Percentiles rank a stretch among this genome's conserved stretches.
phyloP scores from a whole-genome alignment of 352 stramenopile genomes.

The Phytophthora meadii region DNA sequence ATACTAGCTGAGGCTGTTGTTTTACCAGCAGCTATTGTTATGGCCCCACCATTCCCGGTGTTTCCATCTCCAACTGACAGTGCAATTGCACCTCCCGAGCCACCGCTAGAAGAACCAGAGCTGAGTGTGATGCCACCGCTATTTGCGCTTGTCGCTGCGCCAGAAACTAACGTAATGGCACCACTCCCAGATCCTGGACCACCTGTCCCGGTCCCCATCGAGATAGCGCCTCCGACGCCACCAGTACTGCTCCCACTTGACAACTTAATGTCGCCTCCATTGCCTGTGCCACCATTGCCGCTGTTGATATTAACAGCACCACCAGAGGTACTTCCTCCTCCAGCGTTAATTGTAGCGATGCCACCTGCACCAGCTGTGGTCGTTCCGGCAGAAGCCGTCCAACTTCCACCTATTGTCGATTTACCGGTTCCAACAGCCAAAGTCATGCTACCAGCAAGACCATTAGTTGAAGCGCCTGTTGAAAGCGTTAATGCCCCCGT shows the following conservation, averaged over 20 bases:
- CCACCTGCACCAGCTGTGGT: slow-evolving; percentile 40
- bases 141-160: slow-evolving; percentile 31
- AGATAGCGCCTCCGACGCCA: slow-evolving; percentile 31
- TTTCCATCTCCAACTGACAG: slow-evolving; percentile 47
- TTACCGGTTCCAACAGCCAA: slow-evolving; percentile 41
- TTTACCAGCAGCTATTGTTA: slow-evolving; percentile 55
- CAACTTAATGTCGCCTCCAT: slow-evolving; percentile 43
- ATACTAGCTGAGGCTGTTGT: slow-evolving; percentile 34
- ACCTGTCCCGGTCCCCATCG: slow-evolving; percentile 35
- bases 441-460: slow-evolving; percentile 43
- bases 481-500: slow-evolving; percentile 51
- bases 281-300: slow-evolving; percentile 34
- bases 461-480: slow-evolving; percentile 40
- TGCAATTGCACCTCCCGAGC: slow-evolving; percentile 43
- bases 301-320: slow-evolving; percentile 37
- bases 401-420: slow-evolving; percentile 24
- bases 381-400: slow-evolving; percentile 32
- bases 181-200: slow-evolving; percentile 43
- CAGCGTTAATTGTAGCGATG: slow-evolving; percentile 35
- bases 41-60: slow-evolving; percentile 37
- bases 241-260: slow-evolving; percentile 45
- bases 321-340: slow-evolving; percentile 38
- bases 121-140: slow-evolving; percentile 46
- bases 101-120: slow-evolving; percentile 38
- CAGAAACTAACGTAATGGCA: slow-evolving; percentile 45